Evolutionary conservation across 129 eudicot species (phyloP).

Genomic region (Smallanthus sonchifolius): DNA sequence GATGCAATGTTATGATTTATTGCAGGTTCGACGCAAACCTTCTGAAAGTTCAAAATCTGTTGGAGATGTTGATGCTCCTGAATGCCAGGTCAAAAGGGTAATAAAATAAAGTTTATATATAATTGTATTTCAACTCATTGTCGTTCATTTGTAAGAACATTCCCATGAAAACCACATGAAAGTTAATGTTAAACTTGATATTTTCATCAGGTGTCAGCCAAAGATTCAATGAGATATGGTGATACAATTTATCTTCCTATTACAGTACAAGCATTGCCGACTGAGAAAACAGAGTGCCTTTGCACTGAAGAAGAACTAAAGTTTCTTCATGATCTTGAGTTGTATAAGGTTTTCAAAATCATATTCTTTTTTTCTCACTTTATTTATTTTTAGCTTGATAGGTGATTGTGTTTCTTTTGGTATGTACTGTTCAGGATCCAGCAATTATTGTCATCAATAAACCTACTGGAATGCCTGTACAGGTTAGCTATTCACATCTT

Average conservation of each 20-base stretch:
- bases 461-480: slow-evolving; percentile 99
- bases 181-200: slow-evolving; percentile 9
- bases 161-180: background rate
- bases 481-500: slow-evolving; percentile 41
- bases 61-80: slow-evolving; percentile 30
- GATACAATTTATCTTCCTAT: slow-evolving; percentile 82
- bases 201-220: slow-evolving; percentile 64
- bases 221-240: slow-evolving; percentile 69
- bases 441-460: slow-evolving; percentile 87
- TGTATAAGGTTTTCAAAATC: slow-evolving; percentile 67
- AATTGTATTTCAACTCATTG: background rate
- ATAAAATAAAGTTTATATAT: background rate
- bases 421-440: slow-evolving; percentile 51
- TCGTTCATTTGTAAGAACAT: background rate
- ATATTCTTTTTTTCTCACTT: background rate
- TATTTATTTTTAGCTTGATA: background rate
- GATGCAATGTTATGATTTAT: background rate
- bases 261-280: slow-evolving; percentile 45
- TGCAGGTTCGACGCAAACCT: slow-evolving; percentile 71
- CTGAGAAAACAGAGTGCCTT: slow-evolving; percentile 33
- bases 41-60: slow-evolving; percentile 9
- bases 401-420: background rate
- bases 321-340: slow-evolving; percentile 62
- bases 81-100: slow-evolving; percentile 62
- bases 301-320: slow-evolving; percentile 61